These are phyloP conservation scores for Guyanaporus albipodus DNA, from an alignment of 768 basidiomycete species.

Conservation along the genomic window DNA sequence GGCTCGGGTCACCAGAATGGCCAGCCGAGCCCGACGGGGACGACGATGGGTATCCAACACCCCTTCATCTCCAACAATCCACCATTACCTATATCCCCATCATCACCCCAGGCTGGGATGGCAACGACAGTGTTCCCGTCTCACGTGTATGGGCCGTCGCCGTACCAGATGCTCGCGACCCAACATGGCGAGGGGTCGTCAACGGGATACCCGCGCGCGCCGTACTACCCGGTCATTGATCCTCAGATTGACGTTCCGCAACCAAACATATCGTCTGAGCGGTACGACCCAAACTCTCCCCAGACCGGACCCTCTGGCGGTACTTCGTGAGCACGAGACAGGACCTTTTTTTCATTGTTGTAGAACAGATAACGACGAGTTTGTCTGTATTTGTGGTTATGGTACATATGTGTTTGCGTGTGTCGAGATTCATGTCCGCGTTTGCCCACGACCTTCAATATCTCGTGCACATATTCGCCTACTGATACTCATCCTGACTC, in stretches of 20 bases:
- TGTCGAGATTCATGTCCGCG: not conserved
- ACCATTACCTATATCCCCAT: slow-evolving; percentile 12
- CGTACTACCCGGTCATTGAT: slow-evolving; percentile 41
- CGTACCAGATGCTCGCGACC: slow-evolving; percentile 27
- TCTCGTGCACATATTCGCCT: too few relatives aligned
- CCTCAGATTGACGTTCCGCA: slow-evolving; percentile 33
- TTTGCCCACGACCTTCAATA: too few relatives aligned
- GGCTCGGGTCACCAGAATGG: slow-evolving; percentile 3
- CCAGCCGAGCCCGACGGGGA: slow-evolving; percentile 5
- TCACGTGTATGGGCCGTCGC: slow-evolving; percentile 26
- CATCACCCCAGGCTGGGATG: slow-evolving; percentile 16
- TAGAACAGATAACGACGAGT: not conserved
- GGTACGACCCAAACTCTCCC: slow-evolving; percentile 27
- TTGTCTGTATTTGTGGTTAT: slow-evolving; percentile 6
- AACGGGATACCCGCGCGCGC: slow-evolving; percentile 21
- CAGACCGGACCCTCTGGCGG: slow-evolving; percentile 6
- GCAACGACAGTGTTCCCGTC: slow-evolving; percentile 19
- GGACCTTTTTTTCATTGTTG: not conserved
- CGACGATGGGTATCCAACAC: slow-evolving; percentile 3
- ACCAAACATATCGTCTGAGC: slow-evolving; percentile 32
- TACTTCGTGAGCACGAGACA: slow-evolving; percentile 16
- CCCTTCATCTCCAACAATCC: slow-evolving; percentile 12
- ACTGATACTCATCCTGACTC: too few relatives aligned
- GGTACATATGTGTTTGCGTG: not conserved
- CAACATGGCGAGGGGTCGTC: slow-evolving; percentile 27